Evolutionary conservation across 805 yeast species (phyloP), one percentile per base, ranked within the genome.

Genomic region (Zygotorulaspora florentina): DNA sequence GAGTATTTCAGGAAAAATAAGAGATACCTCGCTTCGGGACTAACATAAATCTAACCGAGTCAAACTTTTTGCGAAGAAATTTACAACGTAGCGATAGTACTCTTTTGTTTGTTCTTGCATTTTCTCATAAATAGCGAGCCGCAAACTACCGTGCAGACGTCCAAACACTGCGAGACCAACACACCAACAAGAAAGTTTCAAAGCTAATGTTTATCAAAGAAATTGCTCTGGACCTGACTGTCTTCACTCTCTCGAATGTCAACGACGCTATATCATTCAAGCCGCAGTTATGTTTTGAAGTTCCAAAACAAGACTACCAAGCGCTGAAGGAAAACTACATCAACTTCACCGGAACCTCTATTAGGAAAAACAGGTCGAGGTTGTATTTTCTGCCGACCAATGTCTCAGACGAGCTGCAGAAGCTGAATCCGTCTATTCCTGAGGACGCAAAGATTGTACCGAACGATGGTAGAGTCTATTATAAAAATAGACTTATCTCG

Each of bases 191-290:
- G n/a, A n/a, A n/a, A 27, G 20, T 18, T 17, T 20, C 12, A 15
- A 26, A 18, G 36, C 20, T 6, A n/a, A 48, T 48, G 52, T 45
- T 47, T 17, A 50, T 56, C 27, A 54, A 45, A 34, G 58, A 54
- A 39, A 51, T 56, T 28, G 58, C 56, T n/a, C 35, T 52, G 35
- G 59, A 56, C 41, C 45, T 56, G 45, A 54, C 56, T 27, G 52
- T 54, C 23, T 56, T 56, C 46, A 55, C 57, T 30, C 41, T 56
- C 17, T 54, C 59, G 23, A 56, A 54, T 38, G 59, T 54, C 28
- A 56, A 56, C 40, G 59, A 56, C 26, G 59, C 59, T 13, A 56
- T 56, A 17, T 56, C 59, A 27, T 56, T 56, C 48, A 56, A 56
- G 34, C 59, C 59, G 15, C 59, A 56, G 39, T 54, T 56, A 20